Base-by-base conservation (phyloP, 2,329 filamentous ascomycete species). In the Colletotrichum coccodes region DNA sequence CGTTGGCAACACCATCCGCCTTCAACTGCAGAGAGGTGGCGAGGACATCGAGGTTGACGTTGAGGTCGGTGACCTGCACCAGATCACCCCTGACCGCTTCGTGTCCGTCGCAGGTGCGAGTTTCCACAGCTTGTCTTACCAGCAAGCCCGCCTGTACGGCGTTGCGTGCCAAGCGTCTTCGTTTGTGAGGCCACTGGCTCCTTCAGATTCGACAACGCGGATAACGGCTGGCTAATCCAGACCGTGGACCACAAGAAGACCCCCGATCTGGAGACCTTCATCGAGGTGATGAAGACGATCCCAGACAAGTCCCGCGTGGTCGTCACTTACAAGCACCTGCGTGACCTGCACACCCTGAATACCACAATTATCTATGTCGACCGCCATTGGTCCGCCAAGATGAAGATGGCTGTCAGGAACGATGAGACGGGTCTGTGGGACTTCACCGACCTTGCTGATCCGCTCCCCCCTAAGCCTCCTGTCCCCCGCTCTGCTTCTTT, bases 101-200 rank as follows among this genome's bases (percentile, higher is more conserved):
- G 93, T 98, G 61, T 94, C 94, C 5, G 95, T 98, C 49, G 94
- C 95, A 47, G 97, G 96, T 23, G 96, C 91, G 28, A 95, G 94
- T 68, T 98, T 99, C 84, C 97, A 99, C 82, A 90, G 97, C 77
- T 85, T 99, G 21, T 99, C 97, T 1, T 99, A 99, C 79, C 96
- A 99, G 78, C 95, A 98, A 81, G 94, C 96, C n/a, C 91, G 96
- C 11, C 87, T 98, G 5, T 98, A 98, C 78, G 95, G 95, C 38
- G 95, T 99, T 66, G 91, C 95, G 11, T 92, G 94, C 74, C 92
- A 94, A 78, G 96, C 38, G 94, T 99, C 21, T 99, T 94, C 77
- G 92, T 98, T 68, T 98, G 95, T 76, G 96, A 99, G 80, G 94
- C 95, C 6, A 92, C 94, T 2, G 96, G 96, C 3, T 97, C 96